A percentile compares a stretch with the other conserved stretches of the same genome.
Conservation (phyloP, 805 yeast species). For the Myxozyma neglecta region DNA sequence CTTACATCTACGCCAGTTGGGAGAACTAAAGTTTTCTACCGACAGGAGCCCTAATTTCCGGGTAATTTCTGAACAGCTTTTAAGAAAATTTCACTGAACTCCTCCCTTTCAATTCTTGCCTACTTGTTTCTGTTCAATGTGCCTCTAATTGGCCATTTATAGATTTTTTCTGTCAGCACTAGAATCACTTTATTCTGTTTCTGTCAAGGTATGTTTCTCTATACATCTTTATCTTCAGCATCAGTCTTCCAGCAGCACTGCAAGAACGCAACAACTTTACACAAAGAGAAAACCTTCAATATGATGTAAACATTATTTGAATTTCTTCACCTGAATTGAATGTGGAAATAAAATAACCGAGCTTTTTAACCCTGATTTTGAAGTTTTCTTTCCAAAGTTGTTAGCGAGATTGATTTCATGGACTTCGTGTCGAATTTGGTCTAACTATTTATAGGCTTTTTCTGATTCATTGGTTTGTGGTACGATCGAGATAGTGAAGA, state of each 20-base stretch:
- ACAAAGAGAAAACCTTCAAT: not conserved
- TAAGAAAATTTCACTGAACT: not conserved
- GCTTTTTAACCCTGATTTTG: constrained; percentile 48
- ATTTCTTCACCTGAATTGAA: constrained; percentile 46
- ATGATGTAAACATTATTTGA: constrained; percentile 43
- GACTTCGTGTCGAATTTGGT: too few species aligned
- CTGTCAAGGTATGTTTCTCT: not conserved
- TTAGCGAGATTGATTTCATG: too few species aligned
- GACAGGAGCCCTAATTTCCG: not conserved
- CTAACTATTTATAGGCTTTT: too few species aligned
- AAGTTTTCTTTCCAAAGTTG: not conserved
- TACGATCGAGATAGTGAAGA: too few species aligned
- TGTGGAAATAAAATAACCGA: constrained; percentile 42
- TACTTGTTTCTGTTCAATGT: not conserved
- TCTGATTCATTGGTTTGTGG: too few species aligned
- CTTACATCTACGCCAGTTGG: too few species aligned
- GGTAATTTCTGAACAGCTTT: not conserved
- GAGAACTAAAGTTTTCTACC: too few species aligned
- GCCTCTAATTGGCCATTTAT: not conserved
- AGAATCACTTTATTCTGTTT: not conserved
- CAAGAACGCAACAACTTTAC: not conserved
- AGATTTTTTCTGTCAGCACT: not conserved
- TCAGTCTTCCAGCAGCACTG: not conserved
- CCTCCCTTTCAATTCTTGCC: not conserved
- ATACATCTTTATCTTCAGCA: not conserved